Percentiles rank a stretch among this genome's conserved stretches.
These are phyloP conservation scores for Symmetrospora coprosmae DNA, from an alignment of 768 basidiomycete species.

Conservation along the genomic window DNA sequence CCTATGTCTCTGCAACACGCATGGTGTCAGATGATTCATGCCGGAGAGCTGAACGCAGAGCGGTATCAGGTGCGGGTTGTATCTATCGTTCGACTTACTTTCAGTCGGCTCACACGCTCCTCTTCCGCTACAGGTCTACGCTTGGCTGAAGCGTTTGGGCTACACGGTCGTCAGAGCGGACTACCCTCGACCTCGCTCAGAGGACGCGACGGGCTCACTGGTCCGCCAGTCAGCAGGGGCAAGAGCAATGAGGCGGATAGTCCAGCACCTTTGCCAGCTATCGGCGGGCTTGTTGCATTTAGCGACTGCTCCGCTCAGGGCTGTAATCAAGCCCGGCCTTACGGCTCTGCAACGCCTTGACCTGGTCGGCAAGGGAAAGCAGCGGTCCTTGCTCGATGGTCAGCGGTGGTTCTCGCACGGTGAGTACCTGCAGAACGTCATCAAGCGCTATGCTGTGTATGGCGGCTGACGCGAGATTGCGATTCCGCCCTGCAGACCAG, in stretches of 20 bases:
- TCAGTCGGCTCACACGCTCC: background rate
- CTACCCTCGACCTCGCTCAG: background rate
- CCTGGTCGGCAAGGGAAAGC: background rate
- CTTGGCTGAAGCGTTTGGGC: slow-evolving; percentile 80
- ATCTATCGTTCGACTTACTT: background rate
- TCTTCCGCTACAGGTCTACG: slow-evolving; percentile 53
- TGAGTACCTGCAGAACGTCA: background rate
- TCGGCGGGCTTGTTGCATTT: too few relatives aligned
- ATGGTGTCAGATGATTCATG: slow-evolving; percentile 69
- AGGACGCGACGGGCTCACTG: too few relatives aligned
- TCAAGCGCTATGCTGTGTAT: too few relatives aligned
- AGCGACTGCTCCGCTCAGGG: too few relatives aligned
- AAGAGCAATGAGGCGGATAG: too few relatives aligned
- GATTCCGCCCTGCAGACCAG: slow-evolving; percentile 47
- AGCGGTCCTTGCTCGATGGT: background rate
- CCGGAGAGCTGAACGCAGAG: slow-evolving; percentile 62
- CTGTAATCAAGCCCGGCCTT: too few relatives aligned
- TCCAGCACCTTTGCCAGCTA: background rate
- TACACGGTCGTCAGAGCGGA: slow-evolving; percentile 70
- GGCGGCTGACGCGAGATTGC: too few relatives aligned
- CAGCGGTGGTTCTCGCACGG: slow-evolving; percentile 12
- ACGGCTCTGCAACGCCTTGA: slow-evolving; percentile 33
- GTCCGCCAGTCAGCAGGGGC: too few relatives aligned
- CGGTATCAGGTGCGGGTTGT: slow-evolving; percentile 58
- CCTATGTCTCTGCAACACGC: slow-evolving; percentile 89